phyloP scores from a whole-genome alignment of 2,329 filamentous ascomycete species.

The Talaromyces funiculosus region DNA sequence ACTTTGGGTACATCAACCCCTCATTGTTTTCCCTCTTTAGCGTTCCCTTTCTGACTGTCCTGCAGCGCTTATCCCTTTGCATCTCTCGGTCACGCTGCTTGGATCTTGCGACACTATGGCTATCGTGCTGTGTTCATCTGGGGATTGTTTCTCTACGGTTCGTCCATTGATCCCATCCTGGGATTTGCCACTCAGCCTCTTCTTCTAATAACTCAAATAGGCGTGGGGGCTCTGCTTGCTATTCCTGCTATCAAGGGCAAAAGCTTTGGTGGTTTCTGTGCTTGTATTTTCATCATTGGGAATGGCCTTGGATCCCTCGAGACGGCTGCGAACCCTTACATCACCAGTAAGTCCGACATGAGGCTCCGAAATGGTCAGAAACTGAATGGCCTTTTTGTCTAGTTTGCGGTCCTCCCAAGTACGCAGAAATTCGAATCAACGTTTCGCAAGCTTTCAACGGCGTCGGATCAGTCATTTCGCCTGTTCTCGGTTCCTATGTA shows the following conservation, averaged over 20 bases:
- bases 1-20: conserved; percentile 48
- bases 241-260: conserved; percentile 75
- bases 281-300: conserved; percentile 65
- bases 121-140: neutral
- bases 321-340: conserved; percentile 69
- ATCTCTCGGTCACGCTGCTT: neutral
- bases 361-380: neutral
- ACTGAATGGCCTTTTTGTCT: conserved; percentile 42
- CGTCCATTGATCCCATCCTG: neutral
- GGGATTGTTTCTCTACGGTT: neutral
- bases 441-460: conserved; percentile 73
- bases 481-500: conserved; percentile 65
- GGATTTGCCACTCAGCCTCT: no score
- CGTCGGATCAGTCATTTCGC: conserved; percentile 67
- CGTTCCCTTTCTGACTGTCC: neutral
- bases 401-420: conserved; percentile 68
- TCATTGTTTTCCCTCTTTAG: neutral
- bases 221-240: conserved; percentile 42
- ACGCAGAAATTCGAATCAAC: conserved; percentile 71
- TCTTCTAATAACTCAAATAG: neutral
- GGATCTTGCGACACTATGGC: neutral
- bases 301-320: conserved; percentile 69
- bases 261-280: conserved; percentile 70
- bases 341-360: neutral
- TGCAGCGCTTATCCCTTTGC: neutral